Evolutionary conservation across 441 rosid genomes (phyloP).

Genomic region (Eruca vesicaria): DNA sequence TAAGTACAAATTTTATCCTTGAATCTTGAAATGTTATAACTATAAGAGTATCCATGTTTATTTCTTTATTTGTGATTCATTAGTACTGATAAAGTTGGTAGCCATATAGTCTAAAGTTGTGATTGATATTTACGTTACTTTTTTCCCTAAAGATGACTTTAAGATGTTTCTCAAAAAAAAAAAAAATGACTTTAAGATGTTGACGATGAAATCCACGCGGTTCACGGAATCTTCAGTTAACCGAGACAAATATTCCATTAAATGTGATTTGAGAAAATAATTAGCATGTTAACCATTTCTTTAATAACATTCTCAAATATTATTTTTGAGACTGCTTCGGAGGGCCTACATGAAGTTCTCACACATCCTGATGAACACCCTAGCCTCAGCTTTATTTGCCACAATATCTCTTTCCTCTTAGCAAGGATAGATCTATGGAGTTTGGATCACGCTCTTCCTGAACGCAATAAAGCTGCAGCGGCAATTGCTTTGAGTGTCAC

Average conservation of each 20-base stretch:
- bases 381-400: too few species aligned
- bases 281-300: not conserved
- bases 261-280: not conserved
- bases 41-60: not conserved
- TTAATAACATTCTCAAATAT: too few species aligned
- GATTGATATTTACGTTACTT: slow-evolving; percentile 5
- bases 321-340: too few species aligned
- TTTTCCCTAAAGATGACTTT: slow-evolving; percentile 7
- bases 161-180: too few species aligned
- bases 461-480: too few species aligned
- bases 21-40: not conserved
- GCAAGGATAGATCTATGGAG: too few species aligned
- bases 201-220: slow-evolving; percentile 16
- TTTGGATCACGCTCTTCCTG: too few species aligned
- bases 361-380: too few species aligned
- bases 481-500: too few species aligned
- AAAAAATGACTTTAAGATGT: slow-evolving; percentile 10
- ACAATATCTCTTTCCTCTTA: too few species aligned
- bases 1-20: not conserved
- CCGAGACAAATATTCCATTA: slow-evolving; percentile 10
- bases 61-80: not conserved
- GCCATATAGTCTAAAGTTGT: slow-evolving; percentile 29
- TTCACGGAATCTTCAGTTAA: slow-evolving; percentile 11
- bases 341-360: too few species aligned
- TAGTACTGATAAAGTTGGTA: not conserved